Evolutionary conservation across 805 yeast genomes (phyloP).

Genomic region (Yamadazyma takamatsuzukensis): DNA sequence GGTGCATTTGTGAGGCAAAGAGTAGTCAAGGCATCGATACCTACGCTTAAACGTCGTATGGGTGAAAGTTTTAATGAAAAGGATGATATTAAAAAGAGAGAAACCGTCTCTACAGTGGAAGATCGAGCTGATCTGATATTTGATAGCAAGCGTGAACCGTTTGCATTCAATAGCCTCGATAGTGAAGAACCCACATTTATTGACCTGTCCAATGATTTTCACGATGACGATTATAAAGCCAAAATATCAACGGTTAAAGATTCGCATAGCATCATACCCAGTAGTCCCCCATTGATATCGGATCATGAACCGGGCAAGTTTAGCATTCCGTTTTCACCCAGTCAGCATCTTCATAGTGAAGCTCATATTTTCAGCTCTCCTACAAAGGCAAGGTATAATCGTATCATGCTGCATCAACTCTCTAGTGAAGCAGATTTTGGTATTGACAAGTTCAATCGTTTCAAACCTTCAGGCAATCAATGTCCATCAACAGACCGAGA

Average conservation of each 20-base stretch:
- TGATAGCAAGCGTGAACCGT: slow-evolving; percentile 6
- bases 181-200: slow-evolving; percentile 18
- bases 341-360: slow-evolving; percentile 11
- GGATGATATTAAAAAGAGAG: slow-evolving; percentile 35
- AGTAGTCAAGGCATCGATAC: slow-evolving; percentile 15
- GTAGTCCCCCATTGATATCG: slow-evolving; percentile 37
- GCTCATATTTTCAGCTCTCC: slow-evolving; percentile 2
- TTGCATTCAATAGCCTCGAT: slow-evolving; percentile 3
- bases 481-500: slow-evolving; percentile 34
- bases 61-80: slow-evolving; percentile 43
- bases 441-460: slow-evolving; percentile 46
- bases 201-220: slow-evolving; percentile 12
- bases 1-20: slow-evolving; percentile 1
- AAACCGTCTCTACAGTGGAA: too few relatives aligned
- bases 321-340: slow-evolving; percentile 13
- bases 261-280: slow-evolving; percentile 20
- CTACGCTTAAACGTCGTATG: slow-evolving; percentile 38
- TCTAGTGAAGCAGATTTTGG: slow-evolving; percentile 44
- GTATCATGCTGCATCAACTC: slow-evolving; percentile 5
- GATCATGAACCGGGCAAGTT: slow-evolving; percentile 22
- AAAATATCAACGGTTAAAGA: neutral
- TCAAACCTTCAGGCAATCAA: slow-evolving; percentile 23
- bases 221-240: slow-evolving; percentile 8
- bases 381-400: neutral
- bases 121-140: too few relatives aligned